Base-by-base conservation (phyloP, 345 rosid species). In the Kernera saxatilis region DNA sequence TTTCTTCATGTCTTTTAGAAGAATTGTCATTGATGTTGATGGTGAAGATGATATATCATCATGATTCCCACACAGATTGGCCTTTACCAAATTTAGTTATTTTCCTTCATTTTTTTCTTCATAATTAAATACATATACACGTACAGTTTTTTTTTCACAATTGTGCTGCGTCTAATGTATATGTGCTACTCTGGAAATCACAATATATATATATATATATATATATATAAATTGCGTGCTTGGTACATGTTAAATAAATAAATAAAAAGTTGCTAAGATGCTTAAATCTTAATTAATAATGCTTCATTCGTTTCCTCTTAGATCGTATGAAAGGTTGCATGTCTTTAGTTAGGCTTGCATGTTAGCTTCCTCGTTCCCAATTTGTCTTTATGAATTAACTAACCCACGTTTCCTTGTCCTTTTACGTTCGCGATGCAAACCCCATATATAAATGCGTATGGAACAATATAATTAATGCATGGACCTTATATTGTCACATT, bases 291-390 rank as follows among this genome's bases (percentile, higher is more conserved):
- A 8, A 18, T 13, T 13, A 37, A 18, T 36, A 36, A 1, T 51
- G 55, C 39, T 43, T 64, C 64, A 73, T 64, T 73, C 41, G 71
- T 18, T 35, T 43, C 39, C 54, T 50, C 61, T 8, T 26, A 57
- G 77, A 64, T 64, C 71, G 66, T 64, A 51, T 64, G 66, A 73
- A 73, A 64, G 71, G 71, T 64, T 73, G 66, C 51, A 73, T 55
- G 59, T 45, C 77, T 64, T 55, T 64, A 54, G 62, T 52, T 55
- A 55, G 33, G 57, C 29, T 64, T 55, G 51, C 71, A 73, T 55
- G 77, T 73, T 73, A 56, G 57, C 48, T 52, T 54, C 46, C 39
- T 63, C 33, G 12, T 51, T 22, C 10, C 69, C 35, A 23, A 50
- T 22, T 19, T 36, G 51, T 21, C 32, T 39, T 27, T 8, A 9